Conservation (phyloP, 495 filamentous ascomycete genomes). For the Letharia columbiana region DNA sequence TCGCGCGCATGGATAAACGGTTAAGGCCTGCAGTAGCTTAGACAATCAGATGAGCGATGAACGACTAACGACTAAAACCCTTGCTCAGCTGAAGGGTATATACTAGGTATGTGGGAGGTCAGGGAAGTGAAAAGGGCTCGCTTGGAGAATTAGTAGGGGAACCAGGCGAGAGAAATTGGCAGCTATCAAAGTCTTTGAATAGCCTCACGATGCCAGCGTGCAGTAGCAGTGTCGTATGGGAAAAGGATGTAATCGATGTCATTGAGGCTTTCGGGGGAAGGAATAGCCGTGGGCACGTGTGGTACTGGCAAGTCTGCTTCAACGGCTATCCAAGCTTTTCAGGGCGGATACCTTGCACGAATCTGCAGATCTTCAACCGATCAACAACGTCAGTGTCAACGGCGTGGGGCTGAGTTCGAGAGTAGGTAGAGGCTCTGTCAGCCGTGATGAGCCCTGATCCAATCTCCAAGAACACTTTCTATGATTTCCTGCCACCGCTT, state of each 20-base stretch:
- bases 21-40: not conserved
- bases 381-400: no score
- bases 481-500: no score
- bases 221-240: not conserved
- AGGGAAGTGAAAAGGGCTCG: not conserved
- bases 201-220: not conserved
- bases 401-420: no score
- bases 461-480: no score
- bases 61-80: not conserved
- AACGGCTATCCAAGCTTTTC: constrained; percentile 14
- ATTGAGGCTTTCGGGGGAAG: not conserved
- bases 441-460: no score
- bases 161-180: not conserved
- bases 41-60: not conserved
- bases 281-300: not conserved
- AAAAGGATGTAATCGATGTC: not conserved
- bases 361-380: not conserved
- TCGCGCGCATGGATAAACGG: not conserved
- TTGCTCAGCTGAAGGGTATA: not conserved
- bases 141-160: not conserved
- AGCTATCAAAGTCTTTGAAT: not conserved
- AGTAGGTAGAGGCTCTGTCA: no score
- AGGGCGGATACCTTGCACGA: not conserved
- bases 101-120: not conserved
- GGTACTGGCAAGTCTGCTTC: not conserved